A percentile compares a stretch with the other conserved stretches of the same genome.
These are phyloP conservation scores for Dactylis glomerata DNA, from an alignment of 176 grass and related monocot species.

Conservation along the genomic window DNA sequence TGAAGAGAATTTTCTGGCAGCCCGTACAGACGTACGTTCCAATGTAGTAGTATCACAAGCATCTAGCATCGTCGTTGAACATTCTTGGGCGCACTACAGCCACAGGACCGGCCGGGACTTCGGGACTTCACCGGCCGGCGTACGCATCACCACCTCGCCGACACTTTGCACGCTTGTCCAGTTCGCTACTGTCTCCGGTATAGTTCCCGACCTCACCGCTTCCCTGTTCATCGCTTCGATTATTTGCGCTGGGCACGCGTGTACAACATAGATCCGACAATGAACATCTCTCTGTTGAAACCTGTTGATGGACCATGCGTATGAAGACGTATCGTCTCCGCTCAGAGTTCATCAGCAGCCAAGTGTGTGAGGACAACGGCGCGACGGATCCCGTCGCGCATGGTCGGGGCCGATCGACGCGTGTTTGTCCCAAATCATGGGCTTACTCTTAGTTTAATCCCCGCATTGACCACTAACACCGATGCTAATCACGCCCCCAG, in stretches of 20 bases:
- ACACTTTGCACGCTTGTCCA: background rate
- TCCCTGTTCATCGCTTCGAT: background rate
- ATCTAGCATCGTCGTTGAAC: background rate
- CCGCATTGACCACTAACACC: background rate
- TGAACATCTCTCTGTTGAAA: background rate
- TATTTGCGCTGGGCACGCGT: background rate
- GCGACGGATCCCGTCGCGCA: slow-evolving; percentile 47
- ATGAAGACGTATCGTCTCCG: background rate
- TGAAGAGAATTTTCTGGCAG: background rate
- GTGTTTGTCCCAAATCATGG: slow-evolving; percentile 23
- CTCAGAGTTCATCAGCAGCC: too few relatives aligned
- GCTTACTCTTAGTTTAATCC: slow-evolving; percentile 24
- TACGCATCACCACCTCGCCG: background rate
- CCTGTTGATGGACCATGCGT: background rate
- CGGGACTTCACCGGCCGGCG: background rate
- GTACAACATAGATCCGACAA: background rate
- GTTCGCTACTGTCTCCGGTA: background rate
- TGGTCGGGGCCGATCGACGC: slow-evolving; percentile 47
- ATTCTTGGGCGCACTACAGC: background rate
- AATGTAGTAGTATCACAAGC: background rate
- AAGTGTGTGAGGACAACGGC: slow-evolving; percentile 44
- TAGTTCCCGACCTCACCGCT: background rate
- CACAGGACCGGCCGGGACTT: background rate
- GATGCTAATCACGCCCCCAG: slow-evolving; percentile 5
- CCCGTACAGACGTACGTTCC: too few relatives aligned